phyloP scores from a whole-genome alignment of 768 basidiomycete genomes.

The Polyporus arcularius region DNA sequence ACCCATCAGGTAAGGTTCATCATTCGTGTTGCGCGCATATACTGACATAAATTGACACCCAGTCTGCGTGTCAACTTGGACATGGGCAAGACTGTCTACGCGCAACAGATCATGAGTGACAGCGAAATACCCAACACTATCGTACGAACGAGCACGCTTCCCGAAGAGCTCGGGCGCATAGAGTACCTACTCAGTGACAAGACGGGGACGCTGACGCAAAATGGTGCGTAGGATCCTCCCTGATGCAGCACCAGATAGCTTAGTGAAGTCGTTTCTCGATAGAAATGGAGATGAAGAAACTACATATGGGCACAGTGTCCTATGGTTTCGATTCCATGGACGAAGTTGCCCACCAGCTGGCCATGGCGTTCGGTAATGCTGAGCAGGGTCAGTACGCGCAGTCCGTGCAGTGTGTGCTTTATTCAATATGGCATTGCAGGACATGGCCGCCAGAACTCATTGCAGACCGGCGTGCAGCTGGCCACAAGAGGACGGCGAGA shows the following conservation, averaged over 20 bases:
- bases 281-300: slow-evolving; percentile 99
- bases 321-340: slow-evolving; percentile 99
- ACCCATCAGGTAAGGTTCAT: slow-evolving; percentile 80
- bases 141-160: slow-evolving; percentile 95
- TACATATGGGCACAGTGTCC: slow-evolving; percentile 98
- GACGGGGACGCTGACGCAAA: slow-evolving; percentile 96
- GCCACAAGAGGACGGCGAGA: slow-evolving; percentile 87
- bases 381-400: slow-evolving; percentile 48
- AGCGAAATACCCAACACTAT: slow-evolving; percentile 92
- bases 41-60: not conserved
- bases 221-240: slow-evolving; percentile 55
- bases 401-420: not conserved
- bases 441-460: slow-evolving; percentile 39
- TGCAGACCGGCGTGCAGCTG: slow-evolving; percentile 78
- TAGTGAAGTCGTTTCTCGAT: not conserved
- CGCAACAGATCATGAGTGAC: slow-evolving; percentile 93
- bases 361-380: slow-evolving; percentile 73
- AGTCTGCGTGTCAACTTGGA: slow-evolving; percentile 99
- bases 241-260: not conserved
- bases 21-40: not conserved
- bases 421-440: not conserved
- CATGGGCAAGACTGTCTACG: slow-evolving; percentile 99
- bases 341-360: slow-evolving; percentile 92
- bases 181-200: slow-evolving; percentile 97
- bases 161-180: slow-evolving; percentile 93